Evolutionary conservation across 2,329 filamentous ascomycete genomes (phyloP).

Genomic region (Fusarium sp.): DNA sequence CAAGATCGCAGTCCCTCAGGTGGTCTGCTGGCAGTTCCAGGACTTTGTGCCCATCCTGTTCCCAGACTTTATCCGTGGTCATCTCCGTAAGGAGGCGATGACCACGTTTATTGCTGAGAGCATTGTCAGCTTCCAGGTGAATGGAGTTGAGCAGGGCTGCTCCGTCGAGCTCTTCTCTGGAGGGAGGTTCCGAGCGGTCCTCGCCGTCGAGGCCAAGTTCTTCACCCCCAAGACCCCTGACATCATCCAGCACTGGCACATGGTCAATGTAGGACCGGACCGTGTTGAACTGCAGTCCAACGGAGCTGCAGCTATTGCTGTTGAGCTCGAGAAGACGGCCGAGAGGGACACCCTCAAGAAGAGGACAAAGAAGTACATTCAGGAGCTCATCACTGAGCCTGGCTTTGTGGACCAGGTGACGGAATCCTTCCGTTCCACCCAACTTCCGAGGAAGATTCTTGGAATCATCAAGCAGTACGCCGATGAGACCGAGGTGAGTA

Average conservation of each 20-base stretch:
- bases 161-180: constrained; percentile 60
- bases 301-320: constrained; percentile 58
- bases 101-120: constrained; percentile 58
- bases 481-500: constrained; percentile 54
- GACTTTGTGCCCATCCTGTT: constrained; percentile 63
- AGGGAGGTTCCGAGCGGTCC: constrained; percentile 52
- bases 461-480: constrained; percentile 58
- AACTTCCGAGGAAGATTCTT: constrained; percentile 57
- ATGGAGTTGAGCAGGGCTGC: constrained; percentile 53
- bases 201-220: constrained; percentile 60
- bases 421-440: constrained; percentile 54
- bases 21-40: constrained; percentile 66
- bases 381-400: constrained; percentile 58
- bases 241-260: constrained; percentile 61
- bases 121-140: constrained; percentile 54
- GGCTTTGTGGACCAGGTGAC: constrained; percentile 60
- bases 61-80: constrained; percentile 59
- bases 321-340: constrained; percentile 54
- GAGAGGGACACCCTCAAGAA: constrained; percentile 58
- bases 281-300: constrained; percentile 53
- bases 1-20: constrained; percentile 58
- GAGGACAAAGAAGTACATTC: constrained; percentile 58
- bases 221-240: constrained; percentile 59
- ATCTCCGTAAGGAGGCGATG: constrained; percentile 61
- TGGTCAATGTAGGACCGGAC: constrained; percentile 48